Evolutionary conservation across 23 red algal species (phyloP).

Genomic region (Porphyridium purpureum): DNA sequence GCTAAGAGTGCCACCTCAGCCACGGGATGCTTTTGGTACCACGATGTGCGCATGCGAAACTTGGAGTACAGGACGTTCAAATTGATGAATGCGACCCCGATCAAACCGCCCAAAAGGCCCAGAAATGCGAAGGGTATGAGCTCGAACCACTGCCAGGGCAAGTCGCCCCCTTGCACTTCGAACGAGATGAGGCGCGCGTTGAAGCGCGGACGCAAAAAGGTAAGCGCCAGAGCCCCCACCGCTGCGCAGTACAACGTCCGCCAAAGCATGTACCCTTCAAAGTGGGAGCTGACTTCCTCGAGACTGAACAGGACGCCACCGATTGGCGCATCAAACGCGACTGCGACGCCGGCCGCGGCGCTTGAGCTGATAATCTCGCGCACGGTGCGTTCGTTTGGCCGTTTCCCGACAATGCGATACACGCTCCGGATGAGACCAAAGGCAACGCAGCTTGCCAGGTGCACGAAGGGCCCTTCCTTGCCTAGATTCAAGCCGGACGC

Average conservation of each 20-base stretch:
- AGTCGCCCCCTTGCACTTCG: constrained; percentile 31
- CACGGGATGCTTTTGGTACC: constrained; percentile 30
- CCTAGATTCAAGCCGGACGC: constrained; percentile 58
- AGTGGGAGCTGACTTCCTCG: constrained; percentile 59
- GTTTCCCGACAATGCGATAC: too few relatives aligned
- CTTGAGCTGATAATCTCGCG: constrained; percentile 41
- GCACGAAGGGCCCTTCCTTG: constrained; percentile 58
- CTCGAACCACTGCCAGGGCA: constrained; percentile 85
- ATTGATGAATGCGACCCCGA: constrained; percentile 70
- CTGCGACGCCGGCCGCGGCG: constrained; percentile 65
- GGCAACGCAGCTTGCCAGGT: constrained; percentile 3
- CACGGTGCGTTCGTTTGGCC: too few relatives aligned
- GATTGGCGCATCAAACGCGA: constrained; percentile 73
- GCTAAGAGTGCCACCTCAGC: constrained; percentile 29
- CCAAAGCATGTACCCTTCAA: constrained; percentile 60
- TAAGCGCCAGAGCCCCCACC: constrained; percentile 52
- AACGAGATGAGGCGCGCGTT: constrained; percentile 66
- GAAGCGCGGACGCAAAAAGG: constrained; percentile 54
- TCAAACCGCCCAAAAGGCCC: constrained; percentile 50
- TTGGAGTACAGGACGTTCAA: constrained; percentile 69
- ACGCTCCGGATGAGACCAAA: too few relatives aligned
- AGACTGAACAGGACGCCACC: constrained; percentile 72
- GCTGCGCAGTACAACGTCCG: constrained; percentile 62
- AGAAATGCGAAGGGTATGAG: constrained; percentile 48
- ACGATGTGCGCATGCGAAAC: constrained; percentile 20